Percentiles rank a stretch among this genome's conserved stretches.
Conservation (phyloP, 441 rosid genomes). For the Raphanus hybrid region DNA sequence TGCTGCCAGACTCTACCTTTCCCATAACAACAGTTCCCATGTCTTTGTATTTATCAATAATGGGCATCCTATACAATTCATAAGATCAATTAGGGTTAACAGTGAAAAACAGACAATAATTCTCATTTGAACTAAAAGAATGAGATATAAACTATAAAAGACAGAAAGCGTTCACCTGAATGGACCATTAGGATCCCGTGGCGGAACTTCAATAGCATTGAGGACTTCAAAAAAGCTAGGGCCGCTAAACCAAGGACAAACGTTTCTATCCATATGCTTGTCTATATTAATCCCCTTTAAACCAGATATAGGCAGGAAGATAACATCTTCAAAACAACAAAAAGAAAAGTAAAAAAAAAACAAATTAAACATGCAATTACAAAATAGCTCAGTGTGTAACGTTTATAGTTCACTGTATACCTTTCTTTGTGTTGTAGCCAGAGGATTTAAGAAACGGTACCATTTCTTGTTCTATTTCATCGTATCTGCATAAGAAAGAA, state of each 20-base stretch:
- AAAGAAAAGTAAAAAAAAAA: constrained; percentile 9
- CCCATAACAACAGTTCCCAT: constrained; percentile 99
- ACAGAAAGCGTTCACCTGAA: constrained; percentile 57
- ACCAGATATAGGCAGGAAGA: constrained; percentile 91
- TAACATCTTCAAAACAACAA: constrained; percentile 60
- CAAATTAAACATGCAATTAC: constrained; percentile 18
- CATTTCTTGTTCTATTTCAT: constrained; percentile 83
- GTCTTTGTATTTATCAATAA: constrained; percentile 95
- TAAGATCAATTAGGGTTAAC: constrained; percentile 15
- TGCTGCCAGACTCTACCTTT: constrained; percentile 89
- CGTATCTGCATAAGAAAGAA: constrained; percentile 63
- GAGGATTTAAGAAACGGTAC: constrained; percentile 71
- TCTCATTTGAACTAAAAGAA: neutral
- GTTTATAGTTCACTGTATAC: constrained; percentile 41
- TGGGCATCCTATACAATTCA: constrained; percentile 74
- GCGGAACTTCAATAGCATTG: constrained; percentile 80
- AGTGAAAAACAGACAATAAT: neutral
- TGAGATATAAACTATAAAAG: neutral
- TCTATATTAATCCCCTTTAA: constrained; percentile 79
- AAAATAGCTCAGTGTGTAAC: neutral
- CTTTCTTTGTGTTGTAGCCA: constrained; percentile 95
- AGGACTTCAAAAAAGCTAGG: constrained; percentile 91
- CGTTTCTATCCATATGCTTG: constrained; percentile 59
- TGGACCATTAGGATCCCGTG: constrained; percentile 90
- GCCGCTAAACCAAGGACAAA: constrained; percentile 93